phyloP scores from a whole-genome alignment of 441 rosid species.

The Eutrema salsugineum region DNA sequence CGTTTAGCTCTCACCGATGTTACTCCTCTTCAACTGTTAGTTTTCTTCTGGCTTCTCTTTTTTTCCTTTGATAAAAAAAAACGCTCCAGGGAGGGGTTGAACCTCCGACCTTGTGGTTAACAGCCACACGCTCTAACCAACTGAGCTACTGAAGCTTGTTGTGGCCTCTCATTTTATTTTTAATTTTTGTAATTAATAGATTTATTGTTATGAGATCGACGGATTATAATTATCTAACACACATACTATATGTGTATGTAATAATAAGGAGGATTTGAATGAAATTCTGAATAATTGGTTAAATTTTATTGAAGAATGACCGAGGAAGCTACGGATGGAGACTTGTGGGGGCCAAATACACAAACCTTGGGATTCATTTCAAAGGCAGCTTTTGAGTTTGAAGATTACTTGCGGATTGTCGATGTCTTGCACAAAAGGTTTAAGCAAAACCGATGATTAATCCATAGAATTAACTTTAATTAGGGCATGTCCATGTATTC shows the following conservation, averaged over 20 bases:
- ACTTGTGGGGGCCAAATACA: constrained; percentile 62
- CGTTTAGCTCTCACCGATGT: constrained; percentile 87
- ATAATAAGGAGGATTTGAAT: not conserved
- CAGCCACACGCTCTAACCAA: constrained; percentile 74
- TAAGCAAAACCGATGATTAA: not conserved
- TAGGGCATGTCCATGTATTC: not conserved
- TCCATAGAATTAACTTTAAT: not conserved
- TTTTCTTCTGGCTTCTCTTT: not conserved
- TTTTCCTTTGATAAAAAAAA: too few relatives aligned
- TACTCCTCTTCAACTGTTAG: constrained; percentile 77
- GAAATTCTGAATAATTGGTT: not conserved
- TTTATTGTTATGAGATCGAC: not conserved
- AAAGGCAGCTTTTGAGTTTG: constrained; percentile 89
- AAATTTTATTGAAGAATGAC: constrained; percentile 50
- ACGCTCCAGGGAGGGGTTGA: constrained; percentile 56
- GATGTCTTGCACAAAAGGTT: constrained; percentile 81
- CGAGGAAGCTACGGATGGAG: constrained; percentile 82
- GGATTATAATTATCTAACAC: not conserved
- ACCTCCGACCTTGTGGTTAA: constrained; percentile 71
- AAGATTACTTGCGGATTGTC: constrained; percentile 79
- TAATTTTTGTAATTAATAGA: not conserved
- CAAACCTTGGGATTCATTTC: constrained; percentile 69
- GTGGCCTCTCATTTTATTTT: not conserved
- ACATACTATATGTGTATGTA: not conserved
- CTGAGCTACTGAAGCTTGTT: constrained; percentile 45